phyloP scores from a whole-genome alignment of 345 rosid species.

The Melastoma malabathricum region DNA sequence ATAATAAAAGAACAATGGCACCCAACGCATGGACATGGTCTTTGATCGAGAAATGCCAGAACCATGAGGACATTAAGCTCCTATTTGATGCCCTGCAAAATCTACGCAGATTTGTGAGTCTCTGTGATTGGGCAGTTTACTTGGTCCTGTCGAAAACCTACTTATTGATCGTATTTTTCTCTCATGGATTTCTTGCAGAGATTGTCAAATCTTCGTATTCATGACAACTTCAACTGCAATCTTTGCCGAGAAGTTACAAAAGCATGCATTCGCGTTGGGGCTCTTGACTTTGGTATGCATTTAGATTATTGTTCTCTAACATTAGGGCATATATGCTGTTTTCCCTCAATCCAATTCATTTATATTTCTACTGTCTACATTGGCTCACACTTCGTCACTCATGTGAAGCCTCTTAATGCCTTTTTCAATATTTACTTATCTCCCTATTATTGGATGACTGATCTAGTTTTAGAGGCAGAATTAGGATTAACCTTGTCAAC shows the following conservation, averaged over 20 bases:
- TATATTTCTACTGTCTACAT: not conserved
- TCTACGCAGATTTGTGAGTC: constrained; percentile 69
- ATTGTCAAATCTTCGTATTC: constrained; percentile 69
- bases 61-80: constrained; percentile 51
- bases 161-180: not conserved
- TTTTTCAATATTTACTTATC: not conserved
- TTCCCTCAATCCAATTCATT: not conserved
- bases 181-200: constrained; percentile 36
- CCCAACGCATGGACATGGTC: constrained; percentile 85
- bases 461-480: not conserved
- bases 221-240: constrained; percentile 58
- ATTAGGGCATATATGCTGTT: not conserved
- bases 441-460: not conserved
- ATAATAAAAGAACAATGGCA: constrained; percentile 51
- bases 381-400: not conserved
- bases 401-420: not conserved
- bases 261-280: constrained; percentile 60
- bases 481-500: not conserved
- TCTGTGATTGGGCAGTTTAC: constrained; percentile 2
- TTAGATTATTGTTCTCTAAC: not conserved
- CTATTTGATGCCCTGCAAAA: constrained; percentile 47
- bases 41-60: constrained; percentile 54
- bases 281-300: constrained; percentile 59
- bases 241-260: constrained; percentile 77
- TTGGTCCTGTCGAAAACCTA: not conserved